Evolutionary conservation across 2,329 filamentous ascomycete species (phyloP).

Genomic region (Cladophialophora yegresii): DNA sequence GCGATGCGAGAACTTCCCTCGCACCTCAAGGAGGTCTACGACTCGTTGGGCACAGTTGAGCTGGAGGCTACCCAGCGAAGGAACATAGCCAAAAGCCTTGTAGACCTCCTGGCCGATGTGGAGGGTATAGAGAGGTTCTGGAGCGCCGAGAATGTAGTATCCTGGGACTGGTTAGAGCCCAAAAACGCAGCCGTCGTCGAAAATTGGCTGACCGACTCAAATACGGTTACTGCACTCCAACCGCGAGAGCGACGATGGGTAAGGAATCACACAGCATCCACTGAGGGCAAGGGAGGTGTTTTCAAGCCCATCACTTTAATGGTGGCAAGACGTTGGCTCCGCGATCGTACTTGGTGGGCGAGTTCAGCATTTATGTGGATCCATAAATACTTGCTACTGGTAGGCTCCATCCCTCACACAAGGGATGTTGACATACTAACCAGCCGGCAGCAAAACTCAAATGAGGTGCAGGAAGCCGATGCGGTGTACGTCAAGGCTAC

Average conservation of each 20-base stretch:
- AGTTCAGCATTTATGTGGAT: not conserved
- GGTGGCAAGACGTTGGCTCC: slow-evolving; percentile 6
- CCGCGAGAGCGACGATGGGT: not conserved
- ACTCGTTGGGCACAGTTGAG: not conserved
- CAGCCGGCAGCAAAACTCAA: not conserved
- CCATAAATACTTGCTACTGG: not conserved
- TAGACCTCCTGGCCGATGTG: not conserved
- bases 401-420: not conserved
- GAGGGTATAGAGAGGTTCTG: not conserved
- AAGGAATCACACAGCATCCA: not conserved
- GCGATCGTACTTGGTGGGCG: slow-evolving; percentile 1
- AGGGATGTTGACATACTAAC: not conserved
- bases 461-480: not conserved
- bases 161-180: not conserved
- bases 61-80: not conserved
- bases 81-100: not conserved
- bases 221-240: not conserved
- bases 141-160: not conserved
- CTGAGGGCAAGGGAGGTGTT: not conserved
- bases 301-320: slow-evolving; percentile 7
- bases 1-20: not conserved
- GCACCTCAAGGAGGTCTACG: not conserved
- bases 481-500: not conserved
- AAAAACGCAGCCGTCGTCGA: not conserved
- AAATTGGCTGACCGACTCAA: not conserved